phyloP scores from a whole-genome alignment of 805 yeast species.

The Priceomyces carsonii region DNA sequence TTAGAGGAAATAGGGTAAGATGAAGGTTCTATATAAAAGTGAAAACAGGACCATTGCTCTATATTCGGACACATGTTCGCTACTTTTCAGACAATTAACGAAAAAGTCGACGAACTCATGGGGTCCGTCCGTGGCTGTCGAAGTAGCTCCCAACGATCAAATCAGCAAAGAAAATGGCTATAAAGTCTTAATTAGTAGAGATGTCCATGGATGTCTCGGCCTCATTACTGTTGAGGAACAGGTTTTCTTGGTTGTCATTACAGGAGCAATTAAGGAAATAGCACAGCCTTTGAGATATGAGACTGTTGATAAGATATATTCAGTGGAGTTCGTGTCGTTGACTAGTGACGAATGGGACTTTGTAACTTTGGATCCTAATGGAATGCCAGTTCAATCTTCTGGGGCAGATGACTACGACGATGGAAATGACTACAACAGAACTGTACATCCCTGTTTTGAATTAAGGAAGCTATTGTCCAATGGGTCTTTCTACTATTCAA shows the following conservation, averaged over 20 bases:
- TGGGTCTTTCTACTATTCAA: constrained; percentile 91
- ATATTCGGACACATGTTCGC: constrained; percentile 29
- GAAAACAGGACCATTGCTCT: constrained; percentile 32
- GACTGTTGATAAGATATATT: constrained; percentile 72
- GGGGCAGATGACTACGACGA: constrained; percentile 32
- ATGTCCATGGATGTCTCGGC: constrained; percentile 73
- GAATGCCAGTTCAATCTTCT: constrained; percentile 54
- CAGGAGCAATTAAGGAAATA: constrained; percentile 65
- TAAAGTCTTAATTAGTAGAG: constrained; percentile 36
- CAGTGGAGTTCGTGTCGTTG: constrained; percentile 86
- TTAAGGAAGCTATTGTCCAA: constrained; percentile 74
- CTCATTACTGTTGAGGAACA: constrained; percentile 68
- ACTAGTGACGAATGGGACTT: constrained; percentile 79
- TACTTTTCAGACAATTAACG: constrained; percentile 23
- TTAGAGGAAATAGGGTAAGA: too few relatives aligned
- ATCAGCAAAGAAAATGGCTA: constrained; percentile 41
- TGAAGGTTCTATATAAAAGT: constrained; percentile 34
- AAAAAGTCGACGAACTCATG: constrained; percentile 13
- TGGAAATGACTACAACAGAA: constrained; percentile 18
- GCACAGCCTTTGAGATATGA: constrained; percentile 84
- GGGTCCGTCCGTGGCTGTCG: constrained; percentile 43
- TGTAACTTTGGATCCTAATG: constrained; percentile 64
- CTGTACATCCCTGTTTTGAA: constrained; percentile 77
- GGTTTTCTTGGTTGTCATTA: constrained; percentile 75
- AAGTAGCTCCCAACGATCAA: constrained; percentile 38